Base-by-base conservation (phyloP, 768 basidiomycete genomes). In the Boletus vermiculosoides region DNA sequence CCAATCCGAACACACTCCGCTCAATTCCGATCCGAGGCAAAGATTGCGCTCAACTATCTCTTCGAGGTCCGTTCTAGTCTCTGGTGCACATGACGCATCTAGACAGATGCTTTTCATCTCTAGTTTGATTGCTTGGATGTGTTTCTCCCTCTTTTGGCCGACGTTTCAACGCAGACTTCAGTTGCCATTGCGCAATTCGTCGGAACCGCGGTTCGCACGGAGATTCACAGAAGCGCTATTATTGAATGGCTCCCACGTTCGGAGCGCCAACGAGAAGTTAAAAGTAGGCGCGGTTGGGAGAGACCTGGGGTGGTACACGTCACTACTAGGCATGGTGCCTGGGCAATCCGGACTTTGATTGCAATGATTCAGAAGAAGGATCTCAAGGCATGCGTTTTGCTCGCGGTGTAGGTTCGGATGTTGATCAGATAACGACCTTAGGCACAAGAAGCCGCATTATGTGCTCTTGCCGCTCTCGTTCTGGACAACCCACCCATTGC, bases 251-350 rank as follows among this genome's bases (percentile, higher is more conserved):
- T 83, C 0, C 89, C 87, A 8, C 79, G 74, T 0, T 62, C 69
- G 0, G 86, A 89, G 22, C 74, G 87, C 22, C 66, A 75, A 40
- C 79, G 76, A 58, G 84, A 85, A 50, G 73, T 78, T 25, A 85
- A 80, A 59, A 77, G 77, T 3, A 82, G 82, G 56, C 78, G 90
- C 1, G 87, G 89, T 4, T 92, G 90, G 90, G 90, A 92, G 72
- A 86, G 84, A 65, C 73, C 79, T 0, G 77, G 79, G 0, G 62
- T 75, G 1, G 68, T 68, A 15, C 71, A 71, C 25, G 72, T 74
- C 4, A 74, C 70, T 12, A 73, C 78, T 2, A 74, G 74, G 34
- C 74, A 78, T 28, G 83, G 85, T 8, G 81, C 82, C 0, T 88
- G 88, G 86, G 81, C 83, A 9, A 78, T 81, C 2, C 73, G 81